Evolutionary conservation across 2,329 filamentous ascomycete genomes (phyloP).

Genomic region (Monascus ruber): DNA sequence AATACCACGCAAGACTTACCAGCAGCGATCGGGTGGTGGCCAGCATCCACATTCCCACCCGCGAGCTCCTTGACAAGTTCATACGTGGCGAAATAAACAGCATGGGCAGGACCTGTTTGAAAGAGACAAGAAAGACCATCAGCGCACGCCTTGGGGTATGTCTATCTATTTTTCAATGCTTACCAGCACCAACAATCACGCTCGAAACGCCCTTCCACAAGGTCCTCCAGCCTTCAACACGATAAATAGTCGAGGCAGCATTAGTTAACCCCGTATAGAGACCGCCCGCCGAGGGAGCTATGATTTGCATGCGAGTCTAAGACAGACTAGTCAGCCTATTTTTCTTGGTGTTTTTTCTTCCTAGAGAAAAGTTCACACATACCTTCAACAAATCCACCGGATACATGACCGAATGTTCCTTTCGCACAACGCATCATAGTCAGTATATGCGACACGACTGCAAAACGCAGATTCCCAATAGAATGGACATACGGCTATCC

Average conservation of each 20-base stretch:
- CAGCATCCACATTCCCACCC: constrained; percentile 72
- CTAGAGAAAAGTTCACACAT: constrained; percentile 13
- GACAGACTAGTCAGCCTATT: constrained; percentile 1
- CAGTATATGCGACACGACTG: constrained; percentile 5
- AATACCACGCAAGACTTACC: constrained; percentile 45
- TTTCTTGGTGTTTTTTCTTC: constrained; percentile 1
- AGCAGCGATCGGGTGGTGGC: constrained; percentile 87
- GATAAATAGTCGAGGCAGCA: constrained; percentile 83
- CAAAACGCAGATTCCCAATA: constrained; percentile 7
- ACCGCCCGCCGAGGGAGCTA: constrained; percentile 69
- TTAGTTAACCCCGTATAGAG: constrained; percentile 86
- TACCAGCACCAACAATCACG: constrained; percentile 89
- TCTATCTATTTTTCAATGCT: constrained; percentile 15
- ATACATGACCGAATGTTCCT: constrained; percentile 99
- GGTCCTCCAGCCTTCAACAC: constrained; percentile 77
- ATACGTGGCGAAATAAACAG: constrained; percentile 97
- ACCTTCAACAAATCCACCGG: constrained; percentile 98
- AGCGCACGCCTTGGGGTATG: constrained; percentile 6
- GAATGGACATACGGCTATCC: constrained; percentile 63
- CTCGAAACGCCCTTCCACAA: constrained; percentile 96
- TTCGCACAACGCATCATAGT: constrained; percentile 7
- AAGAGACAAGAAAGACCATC: constrained; percentile 5
- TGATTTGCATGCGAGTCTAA: constrained; percentile 94
- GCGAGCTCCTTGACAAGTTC: constrained; percentile 94
- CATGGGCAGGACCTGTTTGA: constrained; percentile 74